These are phyloP conservation scores for Uronychia setigera DNA, from an alignment of 73 alveolate genomes.

Conservation along the genomic window DNA sequence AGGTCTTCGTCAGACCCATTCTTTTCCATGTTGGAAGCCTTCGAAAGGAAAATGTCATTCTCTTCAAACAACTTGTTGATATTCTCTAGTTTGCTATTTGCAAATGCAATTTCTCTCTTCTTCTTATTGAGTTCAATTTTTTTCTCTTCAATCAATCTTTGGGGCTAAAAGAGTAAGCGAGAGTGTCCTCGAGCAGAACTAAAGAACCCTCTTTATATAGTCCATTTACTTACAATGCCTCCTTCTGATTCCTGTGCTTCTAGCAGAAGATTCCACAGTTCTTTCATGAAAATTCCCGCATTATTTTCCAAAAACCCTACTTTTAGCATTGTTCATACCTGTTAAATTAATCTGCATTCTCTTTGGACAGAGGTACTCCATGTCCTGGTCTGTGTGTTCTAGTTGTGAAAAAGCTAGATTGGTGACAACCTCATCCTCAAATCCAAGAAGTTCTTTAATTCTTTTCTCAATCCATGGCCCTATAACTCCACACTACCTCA, in stretches of 20 bases:
- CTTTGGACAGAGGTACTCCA: constrained; percentile 47
- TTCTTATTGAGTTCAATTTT: not conserved
- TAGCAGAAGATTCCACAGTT: constrained; percentile 53
- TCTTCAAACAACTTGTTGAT: not conserved
- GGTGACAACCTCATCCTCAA: constrained; percentile 55
- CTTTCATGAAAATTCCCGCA: constrained; percentile 54
- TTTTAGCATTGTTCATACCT: constrained; percentile 14
- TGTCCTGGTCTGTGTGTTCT: constrained; percentile 41
- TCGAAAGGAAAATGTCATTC: not conserved
- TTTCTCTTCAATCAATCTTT: constrained; percentile 1
- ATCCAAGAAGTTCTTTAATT: constrained; percentile 44
- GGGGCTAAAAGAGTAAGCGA: not conserved
- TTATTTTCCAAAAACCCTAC: constrained; percentile 60
- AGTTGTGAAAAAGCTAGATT: constrained; percentile 39
- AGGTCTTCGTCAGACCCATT: constrained; percentile 14
- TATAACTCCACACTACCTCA: constrained; percentile 28
- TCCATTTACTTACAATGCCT: constrained; percentile 20
- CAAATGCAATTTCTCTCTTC: not conserved
- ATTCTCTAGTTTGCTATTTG: not conserved
- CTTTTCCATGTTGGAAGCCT: constrained; percentile 21
- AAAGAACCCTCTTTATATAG: not conserved
- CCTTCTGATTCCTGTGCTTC: constrained; percentile 38
- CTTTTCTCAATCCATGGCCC: constrained; percentile 52
- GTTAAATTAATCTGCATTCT: constrained; percentile 39
- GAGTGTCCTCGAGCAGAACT: too few species aligned